Conservation (phyloP, 2,329 filamentous ascomycete species). For the Pyrenochaeta sp. region DNA sequence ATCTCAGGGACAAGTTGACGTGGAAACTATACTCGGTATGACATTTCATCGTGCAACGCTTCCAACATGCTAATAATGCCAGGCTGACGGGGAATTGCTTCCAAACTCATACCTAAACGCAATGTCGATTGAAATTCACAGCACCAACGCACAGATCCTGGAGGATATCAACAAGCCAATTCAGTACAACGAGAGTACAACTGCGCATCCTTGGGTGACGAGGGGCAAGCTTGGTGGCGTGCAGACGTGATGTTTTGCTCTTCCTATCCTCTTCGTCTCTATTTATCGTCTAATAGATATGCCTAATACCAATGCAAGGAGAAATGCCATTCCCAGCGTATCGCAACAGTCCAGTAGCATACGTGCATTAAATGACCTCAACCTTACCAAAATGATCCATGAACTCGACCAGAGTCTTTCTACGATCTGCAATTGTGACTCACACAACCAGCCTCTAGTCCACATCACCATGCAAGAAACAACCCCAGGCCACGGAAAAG, state of each 20-base stretch:
- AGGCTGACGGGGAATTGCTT: slow-evolving; percentile 24
- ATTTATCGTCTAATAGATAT: too few relatives aligned
- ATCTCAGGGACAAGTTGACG: slow-evolving; percentile 30
- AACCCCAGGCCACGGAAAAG: too few relatives aligned
- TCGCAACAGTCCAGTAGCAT: too few relatives aligned
- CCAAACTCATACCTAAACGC: slow-evolving; percentile 12
- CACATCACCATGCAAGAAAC: too few relatives aligned
- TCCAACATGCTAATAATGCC: slow-evolving; percentile 3
- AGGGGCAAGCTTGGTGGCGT: slow-evolving; percentile 16
- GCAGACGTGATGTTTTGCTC: not conserved
- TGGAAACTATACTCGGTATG: slow-evolving; percentile 40
- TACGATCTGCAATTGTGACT: too few relatives aligned
- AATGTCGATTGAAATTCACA: slow-evolving; percentile 25
- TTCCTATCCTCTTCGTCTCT: not conserved
- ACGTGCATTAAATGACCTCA: too few relatives aligned
- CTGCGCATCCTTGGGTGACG: slow-evolving; percentile 25
- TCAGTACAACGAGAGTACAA: slow-evolving; percentile 19
- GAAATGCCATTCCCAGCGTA: too few relatives aligned
- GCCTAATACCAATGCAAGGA: too few relatives aligned
- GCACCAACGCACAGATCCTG: slow-evolving; percentile 25
- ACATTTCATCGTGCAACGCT: too few relatives aligned
- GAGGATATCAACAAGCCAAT: slow-evolving; percentile 16
- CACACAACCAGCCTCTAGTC: too few relatives aligned
- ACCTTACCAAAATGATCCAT: too few relatives aligned
- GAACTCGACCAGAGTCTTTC: too few relatives aligned